A percentile compares a stretch with the other conserved stretches of the same genome.
phyloP scores from a whole-genome alignment of 805 yeast species.

The Zygoascus bituminiphila region DNA sequence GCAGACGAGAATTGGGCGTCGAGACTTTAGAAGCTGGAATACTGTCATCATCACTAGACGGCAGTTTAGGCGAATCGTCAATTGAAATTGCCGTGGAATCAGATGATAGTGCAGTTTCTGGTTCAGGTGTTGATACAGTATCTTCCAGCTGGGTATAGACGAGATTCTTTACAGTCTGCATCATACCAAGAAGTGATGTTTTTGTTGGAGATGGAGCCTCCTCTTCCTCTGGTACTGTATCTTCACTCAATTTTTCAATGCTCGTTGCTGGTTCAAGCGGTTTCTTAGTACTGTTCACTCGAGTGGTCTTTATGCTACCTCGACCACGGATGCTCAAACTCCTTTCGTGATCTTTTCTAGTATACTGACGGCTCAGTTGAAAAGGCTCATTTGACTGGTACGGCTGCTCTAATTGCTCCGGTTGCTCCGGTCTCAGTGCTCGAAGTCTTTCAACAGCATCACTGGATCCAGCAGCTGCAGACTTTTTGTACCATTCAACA shows the following conservation, averaged over 20 bases:
- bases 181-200: not conserved
- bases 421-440: conserved; percentile 5
- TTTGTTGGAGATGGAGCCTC: not conserved
- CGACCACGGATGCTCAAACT: conserved; percentile 16
- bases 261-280: too few relatives aligned
- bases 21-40: not conserved
- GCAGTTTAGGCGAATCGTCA: too few relatives aligned
- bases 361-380: conserved; percentile 11
- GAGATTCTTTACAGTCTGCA: not conserved
- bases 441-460: conserved; percentile 28
- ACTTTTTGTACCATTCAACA: conserved; percentile 40
- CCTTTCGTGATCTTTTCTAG: conserved; percentile 20
- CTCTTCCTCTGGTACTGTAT: too few relatives aligned
- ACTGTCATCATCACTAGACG: too few relatives aligned
- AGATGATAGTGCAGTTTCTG: not conserved
- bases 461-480: conserved; percentile 43
- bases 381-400: not conserved
- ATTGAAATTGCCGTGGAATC: too few relatives aligned
- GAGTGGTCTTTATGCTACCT: conserved; percentile 10
- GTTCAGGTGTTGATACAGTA: not conserved
- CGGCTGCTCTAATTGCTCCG: not conserved
- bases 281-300: not conserved
- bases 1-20: not conserved
- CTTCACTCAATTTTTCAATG: too few relatives aligned
- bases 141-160: not conserved